Base-by-base conservation (phyloP, 2,329 filamentous ascomycete genomes). In the Harringtonia aguacate region DNA sequence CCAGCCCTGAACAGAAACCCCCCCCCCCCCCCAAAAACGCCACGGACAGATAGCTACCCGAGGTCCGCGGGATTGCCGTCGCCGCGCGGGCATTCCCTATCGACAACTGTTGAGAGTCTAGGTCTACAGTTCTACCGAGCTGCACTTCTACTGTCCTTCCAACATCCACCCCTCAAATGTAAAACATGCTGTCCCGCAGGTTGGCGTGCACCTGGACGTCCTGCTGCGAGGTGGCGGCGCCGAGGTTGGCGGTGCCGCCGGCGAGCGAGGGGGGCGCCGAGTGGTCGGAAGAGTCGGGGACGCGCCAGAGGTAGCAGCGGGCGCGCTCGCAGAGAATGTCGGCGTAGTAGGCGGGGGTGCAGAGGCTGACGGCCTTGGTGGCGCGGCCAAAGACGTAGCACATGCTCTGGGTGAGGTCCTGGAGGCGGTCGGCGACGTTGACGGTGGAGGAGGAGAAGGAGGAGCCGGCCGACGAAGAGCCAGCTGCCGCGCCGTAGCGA, bases 331-430 rank as follows among this genome's bases (percentile, higher is more conserved):
- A 92, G 3, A 90, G 75, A 22, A 94, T 69, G 58, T 95, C 88
- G 0, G 89, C 88, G 55, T 94, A 95, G 66, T 95, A 94, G 0
- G 87, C 88, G 0, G 88, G 86, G 0, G 89, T 86, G 53, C 84
- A 92, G 52, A 94, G 78, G 55, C 83, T 87, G 37, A 95, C 86
- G 0, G 87, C 82, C 60, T 87, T 89, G 15, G 86, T 92, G 0
- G 88, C 86, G 4, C 89, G 78, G 8, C 84, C 86, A 55, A 84
- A 95, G 0, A 86, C 67, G 58, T 94, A 90, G 61, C 85, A 92
- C 56, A 94, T 69, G 43, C 84, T 78, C 56, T 88, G 83, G 0
- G 86, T 94, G 45, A 85, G 66, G 50, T 73, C 72, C 57, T 92
- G 80, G 0, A 94, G 69, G 46, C 75, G 67, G 53, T 90, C 77